These are phyloP conservation scores for Penicillium cosmopolitanum DNA, from an alignment of 495 filamentous ascomycete genomes.

Conservation along the genomic window DNA sequence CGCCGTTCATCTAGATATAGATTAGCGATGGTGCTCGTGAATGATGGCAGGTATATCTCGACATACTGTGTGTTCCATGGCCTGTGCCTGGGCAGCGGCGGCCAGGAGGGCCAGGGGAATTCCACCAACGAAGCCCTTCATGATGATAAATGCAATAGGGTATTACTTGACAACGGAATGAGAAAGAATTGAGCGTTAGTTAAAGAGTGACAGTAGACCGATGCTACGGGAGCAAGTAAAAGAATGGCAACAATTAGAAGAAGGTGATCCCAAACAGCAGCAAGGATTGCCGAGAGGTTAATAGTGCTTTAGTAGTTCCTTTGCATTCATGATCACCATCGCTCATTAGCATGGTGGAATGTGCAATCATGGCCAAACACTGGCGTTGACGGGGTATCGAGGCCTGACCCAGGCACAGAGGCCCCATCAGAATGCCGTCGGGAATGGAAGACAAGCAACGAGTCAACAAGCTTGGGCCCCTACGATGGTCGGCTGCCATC, in stretches of 20 bases:
- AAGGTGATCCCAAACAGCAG: constrained; percentile 11
- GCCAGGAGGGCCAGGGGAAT: constrained; percentile 47
- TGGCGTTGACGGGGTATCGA: constrained; percentile 1
- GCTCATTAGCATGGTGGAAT: constrained; percentile 22
- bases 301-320: constrained; percentile 31
- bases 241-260: constrained; percentile 26
- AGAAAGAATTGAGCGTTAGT: constrained; percentile 12
- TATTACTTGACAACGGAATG: constrained; percentile 20
- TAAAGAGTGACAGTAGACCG: constrained; percentile 35
- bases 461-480: neutral
- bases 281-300: constrained; percentile 14
- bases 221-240: constrained; percentile 23
- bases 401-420: constrained; percentile 2
- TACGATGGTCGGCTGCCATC: neutral
- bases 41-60: neutral
- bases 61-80: constrained; percentile 26
- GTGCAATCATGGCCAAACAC: constrained; percentile 11
- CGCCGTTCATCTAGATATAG: constrained; percentile 5
- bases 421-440: constrained; percentile 27
- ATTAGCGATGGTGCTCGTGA: neutral
- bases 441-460: constrained; percentile 26
- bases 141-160: constrained; percentile 19
- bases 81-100: constrained; percentile 39
- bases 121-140: constrained; percentile 47
- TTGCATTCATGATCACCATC: constrained; percentile 26